phyloP scores from a whole-genome alignment of 352 stramenopile genomes.

The Stephanocyclus meneghinianus region DNA sequence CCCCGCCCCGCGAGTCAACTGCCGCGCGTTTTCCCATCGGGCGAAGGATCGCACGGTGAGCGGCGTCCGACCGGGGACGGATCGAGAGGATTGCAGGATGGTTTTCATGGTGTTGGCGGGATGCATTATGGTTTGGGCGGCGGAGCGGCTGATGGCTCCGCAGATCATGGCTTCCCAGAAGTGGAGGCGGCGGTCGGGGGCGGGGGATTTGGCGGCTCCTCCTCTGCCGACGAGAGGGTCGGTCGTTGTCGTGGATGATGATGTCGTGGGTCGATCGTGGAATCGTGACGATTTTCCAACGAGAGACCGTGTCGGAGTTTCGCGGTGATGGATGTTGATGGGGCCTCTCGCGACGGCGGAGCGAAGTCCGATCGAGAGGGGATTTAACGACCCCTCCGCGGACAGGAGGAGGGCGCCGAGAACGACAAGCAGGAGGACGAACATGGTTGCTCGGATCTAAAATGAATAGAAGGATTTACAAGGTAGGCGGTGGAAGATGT shows the following conservation, averaged over 20 bases:
- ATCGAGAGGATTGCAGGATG: slow-evolving; percentile 81
- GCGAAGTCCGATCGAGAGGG: slow-evolving; percentile 11
- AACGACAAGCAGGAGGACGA: neutral
- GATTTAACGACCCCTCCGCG: slow-evolving; percentile 1
- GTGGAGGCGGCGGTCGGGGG: slow-evolving; percentile 13
- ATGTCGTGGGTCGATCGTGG: neutral
- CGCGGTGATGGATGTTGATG: neutral
- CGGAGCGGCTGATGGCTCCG: slow-evolving; percentile 75
- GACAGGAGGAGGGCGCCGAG: neutral
- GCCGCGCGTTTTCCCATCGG: slow-evolving; percentile 65
- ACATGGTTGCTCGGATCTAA: slow-evolving; percentile 3
- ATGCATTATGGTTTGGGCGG: slow-evolving; percentile 86
- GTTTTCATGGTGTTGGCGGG: slow-evolving; percentile 88
- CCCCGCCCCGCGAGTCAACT: slow-evolving; percentile 81
- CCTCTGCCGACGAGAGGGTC: neutral
- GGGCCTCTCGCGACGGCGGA: slow-evolving; percentile 4
- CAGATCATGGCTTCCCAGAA: slow-evolving; percentile 76
- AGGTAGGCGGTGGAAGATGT: too few species aligned
- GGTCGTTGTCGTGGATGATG: neutral
- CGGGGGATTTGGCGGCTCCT: neutral
- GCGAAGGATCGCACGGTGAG: slow-evolving; percentile 61
- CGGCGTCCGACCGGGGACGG: slow-evolving; percentile 39
- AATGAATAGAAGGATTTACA: too few species aligned
- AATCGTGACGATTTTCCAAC: neutral
- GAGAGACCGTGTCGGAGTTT: neutral